A percentile compares a stretch with the other conserved stretches of the same genome.
Evolutionary conservation across 1,284 basidiomycete genomes (phyloP).

Genomic region (Papiliotrema laurentii): DNA sequence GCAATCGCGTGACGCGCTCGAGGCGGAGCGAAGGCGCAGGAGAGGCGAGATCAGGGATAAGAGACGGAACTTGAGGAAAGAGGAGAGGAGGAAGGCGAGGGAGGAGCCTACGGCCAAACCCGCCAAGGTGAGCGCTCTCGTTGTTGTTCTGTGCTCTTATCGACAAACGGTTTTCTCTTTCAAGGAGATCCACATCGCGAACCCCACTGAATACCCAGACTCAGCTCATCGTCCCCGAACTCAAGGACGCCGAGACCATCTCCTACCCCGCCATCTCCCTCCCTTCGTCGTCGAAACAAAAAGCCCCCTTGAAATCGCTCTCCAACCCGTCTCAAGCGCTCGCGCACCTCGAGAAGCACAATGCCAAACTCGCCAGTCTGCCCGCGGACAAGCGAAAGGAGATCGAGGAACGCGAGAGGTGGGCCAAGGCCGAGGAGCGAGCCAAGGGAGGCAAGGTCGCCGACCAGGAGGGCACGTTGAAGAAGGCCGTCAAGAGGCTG

Average conservation of each 20-base stretch:
- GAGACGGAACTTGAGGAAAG: slow-evolving; percentile 74
- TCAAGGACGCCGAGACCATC: slow-evolving; percentile 52
- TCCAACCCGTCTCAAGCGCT: slow-evolving; percentile 81
- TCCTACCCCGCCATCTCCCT: slow-evolving; percentile 63
- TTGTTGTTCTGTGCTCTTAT: neutral
- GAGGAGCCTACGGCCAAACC: slow-evolving; percentile 40
- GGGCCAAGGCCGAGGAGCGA: slow-evolving; percentile 79
- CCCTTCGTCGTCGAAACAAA: slow-evolving; percentile 48
- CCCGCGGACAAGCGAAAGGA: slow-evolving; percentile 73
- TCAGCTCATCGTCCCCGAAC: slow-evolving; percentile 61
- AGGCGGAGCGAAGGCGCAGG: slow-evolving; percentile 70
- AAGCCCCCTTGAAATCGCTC: slow-evolving; percentile 54
- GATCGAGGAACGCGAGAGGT: slow-evolving; percentile 71
- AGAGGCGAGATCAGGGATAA: slow-evolving; percentile 76
- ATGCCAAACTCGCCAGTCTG: slow-evolving; percentile 65
- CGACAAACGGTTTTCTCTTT: neutral
- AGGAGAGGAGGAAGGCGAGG: slow-evolving; percentile 63
- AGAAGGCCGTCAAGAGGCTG: slow-evolving; percentile 83
- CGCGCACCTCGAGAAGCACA: slow-evolving; percentile 66
- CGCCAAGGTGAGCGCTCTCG: slow-evolving; percentile 34
- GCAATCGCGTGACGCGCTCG: slow-evolving; percentile 63
- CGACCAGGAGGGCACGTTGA: slow-evolving; percentile 73
- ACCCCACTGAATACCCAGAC: slow-evolving; percentile 50
- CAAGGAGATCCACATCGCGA: neutral
- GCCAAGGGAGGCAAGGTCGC: slow-evolving; percentile 80